These are phyloP conservation scores for Butyriboletus appendiculatus DNA, from an alignment of 1,284 basidiomycete genomes.

Conservation along the genomic window DNA sequence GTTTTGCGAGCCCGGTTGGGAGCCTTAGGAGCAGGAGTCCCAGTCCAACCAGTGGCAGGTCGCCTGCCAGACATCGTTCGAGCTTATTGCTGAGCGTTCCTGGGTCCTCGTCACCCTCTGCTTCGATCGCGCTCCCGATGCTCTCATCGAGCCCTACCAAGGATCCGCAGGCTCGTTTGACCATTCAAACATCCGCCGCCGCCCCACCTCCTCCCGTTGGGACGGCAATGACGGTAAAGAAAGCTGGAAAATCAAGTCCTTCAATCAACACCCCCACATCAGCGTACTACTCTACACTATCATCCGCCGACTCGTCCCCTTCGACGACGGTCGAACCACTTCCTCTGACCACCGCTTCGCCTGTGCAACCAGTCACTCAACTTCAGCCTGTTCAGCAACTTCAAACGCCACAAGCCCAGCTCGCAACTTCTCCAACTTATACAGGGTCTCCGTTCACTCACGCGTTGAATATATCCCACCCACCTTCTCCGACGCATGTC, in stretches of 20 bases:
- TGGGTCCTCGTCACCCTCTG: conserved; percentile 27
- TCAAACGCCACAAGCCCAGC: conserved; percentile 25
- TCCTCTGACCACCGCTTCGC: conserved; percentile 30
- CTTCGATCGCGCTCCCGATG: conserved; percentile 18
- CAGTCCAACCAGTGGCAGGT: conserved; percentile 39
- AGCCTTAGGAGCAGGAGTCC: conserved; percentile 66
- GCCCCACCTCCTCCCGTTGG: neutral
- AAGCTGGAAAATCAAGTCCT: conserved; percentile 22
- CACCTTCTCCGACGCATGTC: conserved; percentile 53
- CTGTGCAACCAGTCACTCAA: conserved; percentile 20
- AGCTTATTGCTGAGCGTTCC: conserved; percentile 51
- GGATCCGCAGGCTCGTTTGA: conserved; percentile 20
- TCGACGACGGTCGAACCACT: conserved; percentile 43
- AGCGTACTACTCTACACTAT: conserved; percentile 45
- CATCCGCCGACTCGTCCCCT: conserved; percentile 40
- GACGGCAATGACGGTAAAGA: conserved; percentile 8
- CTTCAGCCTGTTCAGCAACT: conserved; percentile 24
- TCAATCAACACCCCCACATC: conserved; percentile 48
- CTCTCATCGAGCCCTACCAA: conserved; percentile 28
- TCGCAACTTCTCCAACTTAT: conserved; percentile 24
- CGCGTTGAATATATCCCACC: conserved; percentile 42
- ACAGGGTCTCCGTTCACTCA: conserved; percentile 25
- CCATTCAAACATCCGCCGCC: conserved; percentile 27
- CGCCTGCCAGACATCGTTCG: conserved; percentile 34
- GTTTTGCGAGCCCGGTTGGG: conserved; percentile 64